These are phyloP conservation scores for Lipomyces yamanashiensis DNA, from an alignment of 805 yeast genomes.

Conservation along the genomic window DNA sequence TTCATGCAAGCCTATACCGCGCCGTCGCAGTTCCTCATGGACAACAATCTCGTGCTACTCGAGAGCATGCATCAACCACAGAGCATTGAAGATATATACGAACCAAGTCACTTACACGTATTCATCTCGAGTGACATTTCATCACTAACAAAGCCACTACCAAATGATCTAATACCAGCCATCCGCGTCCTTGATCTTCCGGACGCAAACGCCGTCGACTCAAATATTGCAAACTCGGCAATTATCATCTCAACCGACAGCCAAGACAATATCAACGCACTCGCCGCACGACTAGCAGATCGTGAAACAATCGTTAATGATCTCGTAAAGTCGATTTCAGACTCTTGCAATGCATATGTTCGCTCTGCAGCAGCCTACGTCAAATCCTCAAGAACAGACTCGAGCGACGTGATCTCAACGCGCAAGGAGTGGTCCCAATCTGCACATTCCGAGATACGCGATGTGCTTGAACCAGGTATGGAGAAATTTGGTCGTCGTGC, in stretches of 20 bases:
- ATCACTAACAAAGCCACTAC: conserved; percentile 21
- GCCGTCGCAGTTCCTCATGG: conserved; percentile 28
- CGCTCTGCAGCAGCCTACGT: conserved; percentile 23
- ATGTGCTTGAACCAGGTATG: conserved; percentile 41
- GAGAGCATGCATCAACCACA: conserved; percentile 25
- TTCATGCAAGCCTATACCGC: conserved; percentile 22
- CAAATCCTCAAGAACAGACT: not conserved
- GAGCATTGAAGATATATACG: conserved; percentile 24
- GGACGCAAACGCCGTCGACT: not conserved
- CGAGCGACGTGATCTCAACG: conserved; percentile 8
- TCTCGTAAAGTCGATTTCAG: conserved; percentile 38
- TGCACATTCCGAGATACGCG: conserved; percentile 50
- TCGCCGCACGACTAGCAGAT: conserved; percentile 16
- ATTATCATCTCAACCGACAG: conserved; percentile 17
- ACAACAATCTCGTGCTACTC: conserved; percentile 18
- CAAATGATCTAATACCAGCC: conserved; percentile 23
- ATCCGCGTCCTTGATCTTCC: conserved; percentile 27
- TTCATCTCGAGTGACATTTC: conserved; percentile 15
- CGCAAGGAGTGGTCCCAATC: conserved; percentile 43
- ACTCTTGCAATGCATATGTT: conserved; percentile 42
- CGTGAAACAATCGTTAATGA: conserved; percentile 11
- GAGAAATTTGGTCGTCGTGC: conserved; percentile 28
- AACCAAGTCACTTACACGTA: conserved; percentile 31
- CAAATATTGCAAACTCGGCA: conserved; percentile 6
- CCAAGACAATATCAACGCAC: not conserved